Evolutionary conservation across 129 eudicot species (phyloP), one percentile per base, ranked within the genome.

Genomic region (Escallonia rubra): DNA sequence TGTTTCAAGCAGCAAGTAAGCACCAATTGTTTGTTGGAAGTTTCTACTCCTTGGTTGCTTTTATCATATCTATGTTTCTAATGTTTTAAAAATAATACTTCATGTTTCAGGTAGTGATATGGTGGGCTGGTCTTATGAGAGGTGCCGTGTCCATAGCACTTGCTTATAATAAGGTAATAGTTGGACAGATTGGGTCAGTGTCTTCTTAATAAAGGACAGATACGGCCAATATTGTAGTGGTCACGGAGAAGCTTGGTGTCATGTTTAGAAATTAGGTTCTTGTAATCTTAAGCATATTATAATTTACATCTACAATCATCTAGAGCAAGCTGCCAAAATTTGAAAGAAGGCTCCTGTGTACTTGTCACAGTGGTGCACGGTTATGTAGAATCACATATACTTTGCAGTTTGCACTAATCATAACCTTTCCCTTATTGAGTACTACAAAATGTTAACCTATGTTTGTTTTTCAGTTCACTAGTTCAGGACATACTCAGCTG

Each of bases 121-220:
- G 95, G 90, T 87, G 95, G 95, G 90, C 95, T 45, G 90, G 95
- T 70, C 87, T 87, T 10, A 87, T 87, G 87, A 71, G 95, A 52
- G 95, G 95, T 10, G 90, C 90, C 23, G 95, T 87, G 41, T 84
- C 95, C 4, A 81, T 87, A 83, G 95, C 95, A 43, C 86, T 87
- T 44, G 90, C 95, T 41, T 87, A 87, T 74, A 87, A 87, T 64
- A 82, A 87, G 88, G 85, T 84, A 69, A 59, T 7, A 61, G 12
- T 50, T 8, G 10, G 55, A 8, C 55, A 5, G 55, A 41, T 13
- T 10, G 7, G 6, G 57, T 43, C 9, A 43, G 4, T 23, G 40
- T 16, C 0, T 34, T 59, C 55, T 50, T n/a, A 50, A 8, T 50
- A 50, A 50, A 50, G 13, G 34, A 23, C 34, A 1, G 34, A 23